A percentile compares a stretch with the other conserved stretches of the same genome.
These are phyloP conservation scores for Fomitopsis schrenkii DNA, from an alignment of 1,284 basidiomycete genomes.

Conservation along the genomic window DNA sequence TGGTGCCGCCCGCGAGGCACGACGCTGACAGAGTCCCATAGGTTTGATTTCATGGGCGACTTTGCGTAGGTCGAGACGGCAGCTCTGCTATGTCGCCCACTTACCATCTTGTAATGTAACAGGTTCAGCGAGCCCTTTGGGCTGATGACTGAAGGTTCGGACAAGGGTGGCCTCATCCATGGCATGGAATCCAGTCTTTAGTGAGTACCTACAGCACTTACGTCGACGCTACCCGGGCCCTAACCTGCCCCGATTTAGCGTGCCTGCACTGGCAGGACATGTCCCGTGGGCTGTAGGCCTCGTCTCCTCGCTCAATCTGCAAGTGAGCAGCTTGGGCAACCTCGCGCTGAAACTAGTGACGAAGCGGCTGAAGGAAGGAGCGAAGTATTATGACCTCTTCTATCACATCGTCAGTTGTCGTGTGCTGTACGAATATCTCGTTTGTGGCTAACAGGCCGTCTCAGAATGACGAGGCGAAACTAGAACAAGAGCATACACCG, in stretches of 20 bases:
- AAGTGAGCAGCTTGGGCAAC: neutral
- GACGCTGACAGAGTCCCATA: constrained; percentile 4
- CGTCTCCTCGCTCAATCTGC: neutral
- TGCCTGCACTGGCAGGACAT: neutral
- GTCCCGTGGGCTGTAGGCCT: neutral
- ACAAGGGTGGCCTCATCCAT: constrained; percentile 14
- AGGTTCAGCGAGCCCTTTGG: constrained; percentile 27
- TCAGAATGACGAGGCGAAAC: constrained; percentile 41
- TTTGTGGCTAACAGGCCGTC: neutral
- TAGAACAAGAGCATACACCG: constrained; percentile 34
- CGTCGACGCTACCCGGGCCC: neutral
- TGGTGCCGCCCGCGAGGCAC: neutral
- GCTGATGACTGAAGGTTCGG: constrained; percentile 18
- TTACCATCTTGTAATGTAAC: too few relatives aligned
- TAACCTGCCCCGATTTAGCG: neutral
- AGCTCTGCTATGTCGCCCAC: neutral
- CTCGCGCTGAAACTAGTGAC: neutral
- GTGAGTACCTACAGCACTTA: constrained; percentile 9
- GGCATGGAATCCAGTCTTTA: constrained; percentile 9
- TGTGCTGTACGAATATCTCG: neutral
- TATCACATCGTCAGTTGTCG: constrained; percentile 33
- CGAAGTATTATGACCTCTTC: constrained; percentile 41
- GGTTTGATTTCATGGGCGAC: constrained; percentile 62
- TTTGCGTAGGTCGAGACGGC: constrained; percentile 52
- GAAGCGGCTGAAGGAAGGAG: constrained; percentile 19